Base-by-base conservation (phyloP, 2,329 filamentous ascomycete genomes). In the Cercospora janseana region DNA sequence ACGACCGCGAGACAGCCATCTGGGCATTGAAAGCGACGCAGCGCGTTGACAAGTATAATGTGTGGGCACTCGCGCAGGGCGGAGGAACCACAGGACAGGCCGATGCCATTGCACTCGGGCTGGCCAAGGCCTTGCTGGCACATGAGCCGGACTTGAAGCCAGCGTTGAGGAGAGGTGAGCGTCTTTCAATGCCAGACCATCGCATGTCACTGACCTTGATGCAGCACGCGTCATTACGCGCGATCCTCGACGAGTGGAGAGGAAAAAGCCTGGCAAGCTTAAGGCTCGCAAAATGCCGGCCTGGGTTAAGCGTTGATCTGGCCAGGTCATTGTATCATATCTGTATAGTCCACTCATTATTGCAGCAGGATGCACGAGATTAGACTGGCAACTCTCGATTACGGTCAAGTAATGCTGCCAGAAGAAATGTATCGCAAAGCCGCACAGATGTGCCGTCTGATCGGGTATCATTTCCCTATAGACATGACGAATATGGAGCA, bases 221-320 rank as follows among this genome's bases (percentile, higher is more conserved):
- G 57, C 61, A 98, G 93, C 92, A 68, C 94, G 94, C 57, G 90
- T 87, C 70, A 81, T 98, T 58, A 94, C 91, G 45, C 86, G 92
- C 66, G 92, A 98, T 75, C 81, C 85, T 51, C 89, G 92, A 75
- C 84, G 79, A 66, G 94, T 98, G 61, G 93, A 98, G 75, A 92
- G 93, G 70, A 98, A 98, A 85, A 97, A 98, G 81, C 82, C 89
- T 50, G 94, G 93, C 62, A 88, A 89, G 66, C 73, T 95, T 75
- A 98, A 98, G 80, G 92, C 93, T 51, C 87, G 93, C 74, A 98
- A 98, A 83, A 94, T 87, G 83, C 92, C 92, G 54, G 81, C 93
- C 64, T 98, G 94, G 93, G 91, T 97, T 79, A 97, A 96, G 83
- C 77, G 82, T 69, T 85, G 62, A 57, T 21, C 27, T 26, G 26